Conservation (phyloP, 495 filamentous ascomycete species). For the Lentithecium fluviatile region DNA sequence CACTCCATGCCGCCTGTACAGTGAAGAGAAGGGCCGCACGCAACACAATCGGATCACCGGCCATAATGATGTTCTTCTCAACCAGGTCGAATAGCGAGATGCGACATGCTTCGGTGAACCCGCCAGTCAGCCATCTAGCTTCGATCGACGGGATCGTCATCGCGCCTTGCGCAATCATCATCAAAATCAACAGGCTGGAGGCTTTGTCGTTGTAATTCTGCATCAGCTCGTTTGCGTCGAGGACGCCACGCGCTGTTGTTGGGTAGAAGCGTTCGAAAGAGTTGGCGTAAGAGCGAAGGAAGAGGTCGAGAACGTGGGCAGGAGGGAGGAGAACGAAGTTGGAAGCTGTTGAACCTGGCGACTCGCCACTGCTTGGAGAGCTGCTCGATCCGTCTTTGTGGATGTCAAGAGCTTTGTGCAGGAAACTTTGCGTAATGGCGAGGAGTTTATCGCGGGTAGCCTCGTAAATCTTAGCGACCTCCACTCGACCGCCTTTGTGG, state of each 20-base stretch:
- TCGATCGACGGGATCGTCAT: slow-evolving; percentile 56
- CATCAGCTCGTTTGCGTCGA: slow-evolving; percentile 62
- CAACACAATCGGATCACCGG: slow-evolving; percentile 56
- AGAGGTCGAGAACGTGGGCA: slow-evolving; percentile 58
- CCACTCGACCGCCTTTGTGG: slow-evolving; percentile 50
- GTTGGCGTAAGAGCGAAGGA: slow-evolving; percentile 59
- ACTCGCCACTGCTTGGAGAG: slow-evolving; percentile 41
- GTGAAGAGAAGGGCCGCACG: slow-evolving; percentile 62
- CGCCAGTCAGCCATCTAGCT: slow-evolving; percentile 59
- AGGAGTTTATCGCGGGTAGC: slow-evolving; percentile 61
- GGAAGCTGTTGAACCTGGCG: slow-evolving; percentile 45
- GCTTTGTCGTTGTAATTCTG: slow-evolving; percentile 53
- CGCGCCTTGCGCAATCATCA: slow-evolving; percentile 67
- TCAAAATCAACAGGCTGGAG: slow-evolving; percentile 57
- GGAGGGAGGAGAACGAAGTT: slow-evolving; percentile 61
- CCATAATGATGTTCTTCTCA: slow-evolving; percentile 62
- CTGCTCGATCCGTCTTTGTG: slow-evolving; percentile 46
- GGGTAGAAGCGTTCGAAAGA: slow-evolving; percentile 60
- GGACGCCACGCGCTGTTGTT: slow-evolving; percentile 49
- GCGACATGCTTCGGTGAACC: slow-evolving; percentile 62
- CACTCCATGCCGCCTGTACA: slow-evolving; percentile 62
- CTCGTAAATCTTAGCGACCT: slow-evolving; percentile 43
- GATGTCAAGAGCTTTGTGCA: slow-evolving; percentile 62
- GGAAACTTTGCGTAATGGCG: slow-evolving; percentile 61
- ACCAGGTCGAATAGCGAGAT: slow-evolving; percentile 65